Base-by-base conservation (phyloP, 306 rosid genomes). In the Pterocarpus macrocarpus region DNA sequence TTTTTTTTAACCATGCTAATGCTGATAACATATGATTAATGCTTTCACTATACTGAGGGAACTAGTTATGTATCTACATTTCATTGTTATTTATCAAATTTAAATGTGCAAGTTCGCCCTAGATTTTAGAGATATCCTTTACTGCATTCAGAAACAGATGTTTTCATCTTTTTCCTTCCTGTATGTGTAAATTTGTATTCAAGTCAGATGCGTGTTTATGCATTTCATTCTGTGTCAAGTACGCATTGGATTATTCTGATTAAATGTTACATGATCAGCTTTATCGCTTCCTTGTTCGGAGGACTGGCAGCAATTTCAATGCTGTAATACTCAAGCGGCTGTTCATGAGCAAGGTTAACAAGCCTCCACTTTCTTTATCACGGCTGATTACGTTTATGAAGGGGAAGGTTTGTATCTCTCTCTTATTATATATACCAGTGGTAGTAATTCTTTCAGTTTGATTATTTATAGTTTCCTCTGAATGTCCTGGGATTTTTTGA, bases 261-360 rank as follows among this genome's bases (percentile, higher is more conserved):
- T 71, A 22, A 15, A 8, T 64, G 33, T 73, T 17, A 50, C 22
- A 1, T 75, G 1, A n/a, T 59, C 86, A 91, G 98, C 94, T 91
- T 2, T 91, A 91, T 64, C 88, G 97, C 39, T 94, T 94, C 77
- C 93, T 94, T 44, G 94, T 89, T 15, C 80, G 94, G 65, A 90
- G 94, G 59, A 90, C 95, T 9, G 91, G 89, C 22, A 90, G 97
- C 86, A 87, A 82, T 15, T 92, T 90, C 90, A 92, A 85, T 85
- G 90, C 91, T 0, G 93, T 90, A 4, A 76, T 90, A 72, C 94
- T 88, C 15, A 92, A 92, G 88, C 92, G 94, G 35, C 79, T 92
- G 81, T 91, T 92, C 64, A 92, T 92, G 97, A 90, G 95, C 89
- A 89, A 87, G 81, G 89, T 89, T 68, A 92, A 92, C 92, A 87